Base-by-base conservation (phyloP, 257 asterid genomes). In the Solanum dulcamara region DNA sequence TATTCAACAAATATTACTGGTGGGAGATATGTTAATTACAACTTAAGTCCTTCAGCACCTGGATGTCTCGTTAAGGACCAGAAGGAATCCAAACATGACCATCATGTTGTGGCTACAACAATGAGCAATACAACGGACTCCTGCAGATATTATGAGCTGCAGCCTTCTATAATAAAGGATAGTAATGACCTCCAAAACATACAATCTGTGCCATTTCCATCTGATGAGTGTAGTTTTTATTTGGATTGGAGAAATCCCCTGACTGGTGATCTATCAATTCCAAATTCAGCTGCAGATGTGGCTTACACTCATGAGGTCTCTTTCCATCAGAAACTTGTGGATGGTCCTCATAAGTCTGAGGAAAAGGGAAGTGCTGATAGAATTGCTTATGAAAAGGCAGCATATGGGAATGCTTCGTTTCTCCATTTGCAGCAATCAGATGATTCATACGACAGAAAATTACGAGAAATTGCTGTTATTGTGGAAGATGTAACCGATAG, bases 401-500 rank as follows among this genome's bases (percentile, higher is more conserved):
- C 33, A 84, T 82, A 22, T 83, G 81, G 28, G 72, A 90, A 87
- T 40, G 88, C 80, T 50, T 79, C 86, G 59, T 71, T 83, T 35
- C 48, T 82, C 68, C 80, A 80, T 14, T 83, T 91, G 80, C 88
- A 67, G 83, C 86, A 88, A 59, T 85, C 88, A n/a, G 83, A 85
- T 74, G 87, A 81, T 80, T 79, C 67, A 44, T 74, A 66, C 32
- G 81, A 85, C 85, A 79, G 57, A 79, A 53, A 86, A 38, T 4
- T 55, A 42, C 85, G 46, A 59, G 89, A 88, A 81, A 85, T 81
- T 53, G 87, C 90, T 53, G 77, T 84, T 82, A 85, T 83, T 83
- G 89, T 88, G 83, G 93, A 92, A 91, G 95, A 91, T 88, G 94
- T 86, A 66, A 86, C 92, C 37, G 86, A 70, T 60, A 80, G 33